phyloP scores from a whole-genome alignment of 1,284 basidiomycete species.

The Ganoderma sinense region DNA sequence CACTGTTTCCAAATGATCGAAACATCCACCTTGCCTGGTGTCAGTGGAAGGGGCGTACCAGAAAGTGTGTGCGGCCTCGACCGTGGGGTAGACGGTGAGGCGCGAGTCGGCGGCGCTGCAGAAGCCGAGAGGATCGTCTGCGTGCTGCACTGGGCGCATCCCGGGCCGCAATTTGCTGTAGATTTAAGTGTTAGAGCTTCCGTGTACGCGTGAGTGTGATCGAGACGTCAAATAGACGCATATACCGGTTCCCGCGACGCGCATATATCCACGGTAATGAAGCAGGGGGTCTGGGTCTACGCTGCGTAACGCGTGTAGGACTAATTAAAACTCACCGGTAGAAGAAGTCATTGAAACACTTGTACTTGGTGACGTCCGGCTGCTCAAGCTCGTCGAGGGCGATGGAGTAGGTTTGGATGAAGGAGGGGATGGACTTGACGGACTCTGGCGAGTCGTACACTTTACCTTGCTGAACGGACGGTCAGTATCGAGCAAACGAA shows the following conservation, averaged over 20 bases:
- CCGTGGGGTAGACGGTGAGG: conserved; percentile 70
- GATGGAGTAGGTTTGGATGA: conserved; percentile 78
- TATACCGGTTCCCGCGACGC: neutral
- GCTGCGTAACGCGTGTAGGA: neutral
- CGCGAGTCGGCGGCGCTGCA: conserved; percentile 81
- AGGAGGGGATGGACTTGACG: conserved; percentile 71
- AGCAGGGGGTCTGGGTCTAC: neutral
- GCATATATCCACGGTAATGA: neutral
- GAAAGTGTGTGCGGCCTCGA: conserved; percentile 69
- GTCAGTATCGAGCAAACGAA: neutral
- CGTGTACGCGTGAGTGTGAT: neutral
- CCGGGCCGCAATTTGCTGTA: conserved; percentile 65
- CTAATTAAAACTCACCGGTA: conserved; percentile 47
- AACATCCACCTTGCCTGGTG: no score
- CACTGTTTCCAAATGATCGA: no score
- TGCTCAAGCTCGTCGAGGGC: conserved; percentile 69
- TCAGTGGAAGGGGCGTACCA: no score
- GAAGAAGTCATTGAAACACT: conserved; percentile 88
- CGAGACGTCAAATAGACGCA: neutral
- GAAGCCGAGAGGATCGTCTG: conserved; percentile 59
- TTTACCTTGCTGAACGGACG: conserved; percentile 51
- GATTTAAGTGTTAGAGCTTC: neutral
- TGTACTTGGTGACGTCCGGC: conserved; percentile 67
- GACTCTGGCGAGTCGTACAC: conserved; percentile 63
- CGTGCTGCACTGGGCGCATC: conserved; percentile 72